Base-by-base conservation (phyloP, 805 yeast genomes). In the Metschnikowia continentalis region DNA sequence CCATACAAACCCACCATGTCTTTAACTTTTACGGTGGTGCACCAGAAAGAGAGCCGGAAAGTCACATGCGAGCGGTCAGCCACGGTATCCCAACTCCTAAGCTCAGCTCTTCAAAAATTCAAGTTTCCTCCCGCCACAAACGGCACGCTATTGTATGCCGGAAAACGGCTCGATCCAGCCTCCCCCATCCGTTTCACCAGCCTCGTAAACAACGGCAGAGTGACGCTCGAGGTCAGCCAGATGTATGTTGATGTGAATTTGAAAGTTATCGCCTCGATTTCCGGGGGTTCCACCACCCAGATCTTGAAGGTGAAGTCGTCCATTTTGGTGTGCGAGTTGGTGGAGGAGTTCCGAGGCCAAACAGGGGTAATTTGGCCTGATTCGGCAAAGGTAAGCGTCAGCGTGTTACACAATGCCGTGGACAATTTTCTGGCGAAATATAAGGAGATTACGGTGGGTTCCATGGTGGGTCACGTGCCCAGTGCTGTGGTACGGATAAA, bases 131-230 rank as follows among this genome's bases (percentile, higher is more conserved):
- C 46, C 13, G 6, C 38, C n/a, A 51, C 50, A 3, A 53, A 48
- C n/a, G 75, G 71, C 5, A 56, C 57, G 15, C 54, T 72, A 41
- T 33, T 39, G n/a, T 54, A 63, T 53, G 64, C 68, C 42, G 61
- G 63, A 49, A 70, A 69, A 49, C 57, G 46, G 11, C 53, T 73
- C 19, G 76, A 74, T 49, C 50, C 57, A 3, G 52, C 69, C 15
- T 58, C 68, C 23, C 70, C 75, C 1, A 45, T 74, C 7, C 54
- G 74, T 42, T 62, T 68, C 39, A 63, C 72, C 14, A 63, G 58
- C 30, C 56, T 74, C 22, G 52, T 63, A 20, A 72, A 67, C 51
- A 73, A 72, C 49, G 60, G 72, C 35, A 72, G 67, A 50, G 52
- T 74, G 26, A 52, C 48, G 15, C 56, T 73, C 13, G 46, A 35